phyloP scores from a whole-genome alignment of 164 flowering plant genomes.

The Taxillus chinensis region DNA sequence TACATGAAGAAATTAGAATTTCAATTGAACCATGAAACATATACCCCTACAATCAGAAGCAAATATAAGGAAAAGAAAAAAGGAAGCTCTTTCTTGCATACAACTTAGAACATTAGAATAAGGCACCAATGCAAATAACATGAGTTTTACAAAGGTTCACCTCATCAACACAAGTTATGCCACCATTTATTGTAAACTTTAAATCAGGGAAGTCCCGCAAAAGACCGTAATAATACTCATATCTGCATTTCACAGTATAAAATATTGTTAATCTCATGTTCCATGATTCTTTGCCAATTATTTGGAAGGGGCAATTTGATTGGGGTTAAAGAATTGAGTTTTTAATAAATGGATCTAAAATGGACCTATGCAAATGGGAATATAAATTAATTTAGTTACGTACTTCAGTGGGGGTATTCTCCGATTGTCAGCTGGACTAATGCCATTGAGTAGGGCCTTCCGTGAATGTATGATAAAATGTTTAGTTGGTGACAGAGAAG shows the following conservation, averaged over 20 bases:
- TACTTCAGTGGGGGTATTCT: slow-evolving; percentile 89
- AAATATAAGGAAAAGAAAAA: too few species aligned
- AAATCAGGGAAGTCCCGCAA: slow-evolving; percentile 94
- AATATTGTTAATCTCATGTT: not conserved
- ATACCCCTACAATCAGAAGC: too few species aligned
- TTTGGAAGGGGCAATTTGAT: too few species aligned
- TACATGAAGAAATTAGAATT: too few species aligned
- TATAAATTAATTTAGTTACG: slow-evolving; percentile 7
- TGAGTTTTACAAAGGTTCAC: slow-evolving; percentile 23
- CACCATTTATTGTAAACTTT: slow-evolving; percentile 90
- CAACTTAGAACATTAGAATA: too few species aligned
- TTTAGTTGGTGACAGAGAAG: slow-evolving; percentile 84
- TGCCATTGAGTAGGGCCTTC: slow-evolving; percentile 88
- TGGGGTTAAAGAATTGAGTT: too few species aligned
- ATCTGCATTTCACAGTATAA: slow-evolving; percentile 34
- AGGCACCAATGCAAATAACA: not conserved
- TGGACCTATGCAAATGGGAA: too few species aligned
- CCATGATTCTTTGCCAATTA: not conserved
- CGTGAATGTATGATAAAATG: slow-evolving; percentile 93
- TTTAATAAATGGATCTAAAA: too few species aligned
- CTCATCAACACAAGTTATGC: slow-evolving; percentile 69
- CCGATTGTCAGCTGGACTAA: slow-evolving; percentile 90
- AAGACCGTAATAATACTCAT: slow-evolving; percentile 80
- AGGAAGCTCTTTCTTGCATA: too few species aligned
- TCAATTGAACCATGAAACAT: too few species aligned